Conservation (phyloP, 495 filamentous ascomycete genomes). For the Xylaria scruposa region DNA sequence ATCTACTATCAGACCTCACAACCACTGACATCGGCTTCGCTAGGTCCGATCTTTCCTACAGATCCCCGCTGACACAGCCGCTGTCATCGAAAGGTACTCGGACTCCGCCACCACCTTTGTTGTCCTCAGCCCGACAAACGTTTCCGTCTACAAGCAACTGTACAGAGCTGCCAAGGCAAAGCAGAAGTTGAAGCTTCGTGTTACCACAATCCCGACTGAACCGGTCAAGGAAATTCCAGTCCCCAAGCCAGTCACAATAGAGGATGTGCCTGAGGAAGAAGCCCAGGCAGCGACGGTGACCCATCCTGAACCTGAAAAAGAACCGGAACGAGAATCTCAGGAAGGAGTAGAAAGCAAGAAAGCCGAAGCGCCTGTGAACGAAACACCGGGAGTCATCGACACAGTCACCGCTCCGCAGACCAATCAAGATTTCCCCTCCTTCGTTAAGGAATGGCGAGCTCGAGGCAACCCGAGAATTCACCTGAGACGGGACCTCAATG, state of each 20-base stretch:
- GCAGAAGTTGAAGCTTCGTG: slow-evolving; percentile 91
- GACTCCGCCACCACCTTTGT: slow-evolving; percentile 88
- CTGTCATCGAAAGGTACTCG: slow-evolving; percentile 92
- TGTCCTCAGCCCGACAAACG: slow-evolving; percentile 76
- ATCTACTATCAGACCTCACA: neutral
- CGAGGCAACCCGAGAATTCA: slow-evolving; percentile 37
- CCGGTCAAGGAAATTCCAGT: slow-evolving; percentile 35
- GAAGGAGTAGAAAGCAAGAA: slow-evolving; percentile 25
- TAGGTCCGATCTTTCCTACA: slow-evolving; percentile 79
- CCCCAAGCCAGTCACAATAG: slow-evolving; percentile 51
- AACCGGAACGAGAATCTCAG: neutral
- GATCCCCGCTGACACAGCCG: slow-evolving; percentile 70
- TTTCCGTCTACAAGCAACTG: slow-evolving; percentile 92
- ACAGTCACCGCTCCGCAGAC: slow-evolving; percentile 33
- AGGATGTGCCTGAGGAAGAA: slow-evolving; percentile 46
- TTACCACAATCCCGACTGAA: slow-evolving; percentile 52
- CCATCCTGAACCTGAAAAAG: neutral
- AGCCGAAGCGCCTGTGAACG: neutral
- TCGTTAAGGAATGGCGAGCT: slow-evolving; percentile 35
- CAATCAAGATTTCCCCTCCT: slow-evolving; percentile 32
- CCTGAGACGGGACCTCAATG: slow-evolving; percentile 31
- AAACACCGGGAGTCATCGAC: slow-evolving; percentile 8
- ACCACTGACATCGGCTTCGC: slow-evolving; percentile 32
- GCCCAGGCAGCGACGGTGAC: neutral
- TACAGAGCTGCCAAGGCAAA: slow-evolving; percentile 98